These are phyloP conservation scores for Scheffersomyces segobiensis DNA, from an alignment of 1,139 yeast species.

Conservation along the genomic window DNA sequence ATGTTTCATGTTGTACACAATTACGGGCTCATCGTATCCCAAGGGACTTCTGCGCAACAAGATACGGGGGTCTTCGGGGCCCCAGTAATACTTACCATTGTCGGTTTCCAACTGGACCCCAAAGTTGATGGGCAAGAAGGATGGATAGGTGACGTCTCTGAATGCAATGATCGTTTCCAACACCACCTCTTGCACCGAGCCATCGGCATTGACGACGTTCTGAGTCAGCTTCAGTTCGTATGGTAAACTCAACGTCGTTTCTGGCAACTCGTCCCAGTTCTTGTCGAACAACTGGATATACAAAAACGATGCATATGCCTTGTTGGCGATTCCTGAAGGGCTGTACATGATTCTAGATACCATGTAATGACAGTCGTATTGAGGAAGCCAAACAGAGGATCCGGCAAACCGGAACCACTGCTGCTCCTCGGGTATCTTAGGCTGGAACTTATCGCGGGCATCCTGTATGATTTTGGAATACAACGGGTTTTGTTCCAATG, in stretches of 20 bases:
- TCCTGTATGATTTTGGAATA: conserved; percentile 17
- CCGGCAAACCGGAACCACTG: conserved; percentile 43
- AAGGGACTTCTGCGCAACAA: conserved; percentile 28
- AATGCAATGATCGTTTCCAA: conserved; percentile 5
- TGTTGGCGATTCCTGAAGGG: conserved; percentile 27
- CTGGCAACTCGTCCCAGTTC: conserved; percentile 45
- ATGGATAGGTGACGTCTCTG: conserved; percentile 18
- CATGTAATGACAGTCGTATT: conserved; percentile 40
- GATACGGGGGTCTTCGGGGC: conserved; percentile 47
- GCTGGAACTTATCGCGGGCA: conserved; percentile 18
- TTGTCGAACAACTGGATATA: conserved; percentile 48
- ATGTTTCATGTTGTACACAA: conserved; percentile 34
- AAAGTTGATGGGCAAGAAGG: conserved; percentile 28
- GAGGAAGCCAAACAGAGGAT: conserved; percentile 40
- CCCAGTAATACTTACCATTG: conserved; percentile 25
- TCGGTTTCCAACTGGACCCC: conserved; percentile 21
- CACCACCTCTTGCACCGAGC: background rate
- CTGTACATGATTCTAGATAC: conserved; percentile 37
- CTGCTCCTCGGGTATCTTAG: conserved; percentile 25
- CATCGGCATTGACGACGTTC: conserved; percentile 20
- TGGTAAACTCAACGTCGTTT: conserved; percentile 15
- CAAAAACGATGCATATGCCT: conserved; percentile 35
- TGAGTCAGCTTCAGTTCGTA: conserved; percentile 31
- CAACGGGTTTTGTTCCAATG: conserved; percentile 12
- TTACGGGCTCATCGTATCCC: conserved; percentile 39